Conservation (phyloP, 345 rosid species). For the Citrus maxima region DNA sequence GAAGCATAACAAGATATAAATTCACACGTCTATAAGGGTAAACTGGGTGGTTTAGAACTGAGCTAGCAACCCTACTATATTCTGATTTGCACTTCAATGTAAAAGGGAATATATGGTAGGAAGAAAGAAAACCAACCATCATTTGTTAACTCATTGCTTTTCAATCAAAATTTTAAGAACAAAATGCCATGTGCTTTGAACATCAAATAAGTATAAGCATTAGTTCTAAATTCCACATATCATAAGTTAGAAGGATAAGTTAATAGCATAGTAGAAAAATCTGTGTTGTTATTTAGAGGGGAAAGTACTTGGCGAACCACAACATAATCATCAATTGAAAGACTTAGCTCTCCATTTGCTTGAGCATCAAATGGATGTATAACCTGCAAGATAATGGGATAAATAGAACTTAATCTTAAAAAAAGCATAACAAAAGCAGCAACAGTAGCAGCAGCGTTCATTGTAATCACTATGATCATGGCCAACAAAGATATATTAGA, state of each 20-base stretch:
- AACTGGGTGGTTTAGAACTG: too few species aligned
- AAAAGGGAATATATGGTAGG: not conserved
- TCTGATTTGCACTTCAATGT: too few species aligned
- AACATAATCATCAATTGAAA: conserved; percentile 44
- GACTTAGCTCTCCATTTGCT: too few species aligned
- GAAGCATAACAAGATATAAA: too few species aligned
- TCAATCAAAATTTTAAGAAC: not conserved
- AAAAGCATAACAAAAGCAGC: not conserved
- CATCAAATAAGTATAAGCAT: not conserved
- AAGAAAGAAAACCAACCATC: not conserved
- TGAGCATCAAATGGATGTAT: too few species aligned
- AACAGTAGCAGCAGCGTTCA: not conserved
- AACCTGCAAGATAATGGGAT: too few species aligned
- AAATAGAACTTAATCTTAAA: too few species aligned
- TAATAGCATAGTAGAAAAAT: not conserved
- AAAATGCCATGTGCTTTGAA: not conserved
- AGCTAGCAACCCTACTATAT: too few species aligned
- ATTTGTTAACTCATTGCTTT: not conserved
- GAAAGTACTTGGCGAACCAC: conserved; percentile 66
- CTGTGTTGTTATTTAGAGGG: not conserved
- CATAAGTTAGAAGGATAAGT: not conserved
- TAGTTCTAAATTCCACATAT: not conserved
- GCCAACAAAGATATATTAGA: not conserved
- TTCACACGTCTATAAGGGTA: too few species aligned
- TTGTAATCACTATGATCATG: not conserved